A percentile compares a stretch with the other conserved stretches of the same genome.
These are phyloP conservation scores for Aquilaria malaccensis DNA, from an alignment of 345 rosid genomes.

Conservation along the genomic window DNA sequence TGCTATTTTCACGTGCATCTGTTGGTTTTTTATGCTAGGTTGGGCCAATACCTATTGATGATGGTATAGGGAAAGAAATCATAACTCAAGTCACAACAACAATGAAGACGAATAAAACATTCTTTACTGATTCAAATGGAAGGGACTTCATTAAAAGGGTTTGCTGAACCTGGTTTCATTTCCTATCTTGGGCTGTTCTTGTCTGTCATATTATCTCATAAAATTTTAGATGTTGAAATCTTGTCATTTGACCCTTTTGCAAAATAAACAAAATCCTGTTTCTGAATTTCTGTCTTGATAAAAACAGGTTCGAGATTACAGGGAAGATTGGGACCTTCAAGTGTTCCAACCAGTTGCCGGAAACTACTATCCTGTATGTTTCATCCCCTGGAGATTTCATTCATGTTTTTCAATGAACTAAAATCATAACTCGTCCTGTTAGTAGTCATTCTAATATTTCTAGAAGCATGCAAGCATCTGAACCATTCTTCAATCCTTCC, in stretches of 20 bases:
- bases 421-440: slow-evolving; percentile 3
- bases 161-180: slow-evolving; percentile 16
- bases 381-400: not conserved
- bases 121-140: slow-evolving; percentile 92
- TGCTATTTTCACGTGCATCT: slow-evolving; percentile 10
- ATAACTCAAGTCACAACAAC: slow-evolving; percentile 58
- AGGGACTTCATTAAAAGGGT: slow-evolving; percentile 94
- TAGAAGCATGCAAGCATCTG: not conserved
- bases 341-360: slow-evolving; percentile 85
- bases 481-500: slow-evolving; percentile 11
- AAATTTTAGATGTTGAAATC: no score
- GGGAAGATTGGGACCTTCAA: slow-evolving; percentile 88
- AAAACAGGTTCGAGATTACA: slow-evolving; percentile 66
- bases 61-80: slow-evolving; percentile 86
- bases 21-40: slow-evolving; percentile 34
- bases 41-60: slow-evolving; percentile 89
- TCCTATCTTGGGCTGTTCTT: not conserved
- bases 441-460: not conserved
- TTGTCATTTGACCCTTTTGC: no score
- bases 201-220: no score
- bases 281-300: not conserved
- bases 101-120: slow-evolving; percentile 72
- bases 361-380: slow-evolving; percentile 85
- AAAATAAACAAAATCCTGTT: not conserved
- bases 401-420: not conserved